A percentile compares a stretch with the other conserved stretches of the same genome.
phyloP scores from a whole-genome alignment of 2,329 filamentous ascomycete genomes.

The Triangularia verruculosa region DNA sequence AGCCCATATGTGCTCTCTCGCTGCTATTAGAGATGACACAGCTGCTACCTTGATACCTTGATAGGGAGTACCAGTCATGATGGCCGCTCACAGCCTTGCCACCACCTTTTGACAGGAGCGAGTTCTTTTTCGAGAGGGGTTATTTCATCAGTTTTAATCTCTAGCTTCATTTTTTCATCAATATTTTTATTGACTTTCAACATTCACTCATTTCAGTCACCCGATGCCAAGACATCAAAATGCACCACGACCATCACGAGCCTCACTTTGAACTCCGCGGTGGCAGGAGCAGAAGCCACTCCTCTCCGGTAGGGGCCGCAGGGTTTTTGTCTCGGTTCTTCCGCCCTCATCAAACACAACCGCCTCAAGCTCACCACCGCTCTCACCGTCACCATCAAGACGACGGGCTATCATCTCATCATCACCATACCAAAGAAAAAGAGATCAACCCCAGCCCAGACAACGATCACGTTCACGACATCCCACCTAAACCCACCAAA shows the following conservation, averaged over 20 bases:
- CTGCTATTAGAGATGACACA: background rate
- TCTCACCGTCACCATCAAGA: background rate
- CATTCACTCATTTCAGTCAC: background rate
- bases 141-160: background rate
- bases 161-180: background rate
- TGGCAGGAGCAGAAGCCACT: background rate
- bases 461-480: background rate
- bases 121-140: background rate
- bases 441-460: background rate
- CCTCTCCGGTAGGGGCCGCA: too few species aligned
- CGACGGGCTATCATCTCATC: background rate
- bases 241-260: background rate
- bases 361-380: background rate
- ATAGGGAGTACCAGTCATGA: too few species aligned
- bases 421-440: background rate
- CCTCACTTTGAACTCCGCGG: background rate
- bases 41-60: background rate
- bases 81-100: conserved; percentile 8
- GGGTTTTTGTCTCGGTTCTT: background rate
- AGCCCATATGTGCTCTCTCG: background rate
- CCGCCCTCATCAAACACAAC: background rate
- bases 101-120: background rate
- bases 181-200: background rate
- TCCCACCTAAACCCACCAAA: background rate
- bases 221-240: background rate